phyloP scores from a whole-genome alignment of 129 eudicot species.

The Scalesia atractyloides region DNA sequence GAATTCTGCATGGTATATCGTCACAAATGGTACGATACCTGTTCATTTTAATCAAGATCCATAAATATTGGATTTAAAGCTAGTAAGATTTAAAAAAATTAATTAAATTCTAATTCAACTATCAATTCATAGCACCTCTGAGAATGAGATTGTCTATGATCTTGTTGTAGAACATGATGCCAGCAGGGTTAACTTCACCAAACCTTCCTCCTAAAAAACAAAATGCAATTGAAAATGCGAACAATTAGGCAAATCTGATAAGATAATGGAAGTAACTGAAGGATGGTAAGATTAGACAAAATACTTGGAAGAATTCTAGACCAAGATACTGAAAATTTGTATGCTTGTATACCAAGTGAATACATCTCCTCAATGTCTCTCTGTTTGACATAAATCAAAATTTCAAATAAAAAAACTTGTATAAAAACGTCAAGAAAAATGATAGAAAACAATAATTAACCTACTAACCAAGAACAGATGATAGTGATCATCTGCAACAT shows the following conservation, averaged over 20 bases:
- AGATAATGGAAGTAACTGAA: no score
- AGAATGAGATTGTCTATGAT: conserved; percentile 58
- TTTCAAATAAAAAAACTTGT: not conserved
- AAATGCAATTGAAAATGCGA: no score
- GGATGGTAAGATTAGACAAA: not conserved
- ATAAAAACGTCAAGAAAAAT: not conserved
- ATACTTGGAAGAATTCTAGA: conserved; percentile 67
- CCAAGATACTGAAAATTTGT: conserved; percentile 85
- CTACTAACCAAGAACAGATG: conserved; percentile 54
- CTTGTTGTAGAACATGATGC: conserved; percentile 59
- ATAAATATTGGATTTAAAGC: not conserved
- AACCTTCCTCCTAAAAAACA: conserved; percentile 47
- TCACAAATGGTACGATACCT: conserved; percentile 87
- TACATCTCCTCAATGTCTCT: conserved; percentile 66
- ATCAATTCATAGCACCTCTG: conserved; percentile 40
- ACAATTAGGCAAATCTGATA: no score
- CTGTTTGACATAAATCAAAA: conserved; percentile 31
- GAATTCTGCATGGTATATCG: conserved; percentile 57
- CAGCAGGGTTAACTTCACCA: conserved; percentile 63
- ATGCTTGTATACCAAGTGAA: conserved; percentile 66
- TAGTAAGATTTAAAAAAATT: not conserved
- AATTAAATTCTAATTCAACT: not conserved
- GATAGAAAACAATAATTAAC: conserved; percentile 25
- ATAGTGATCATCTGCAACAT: conserved; percentile 77
- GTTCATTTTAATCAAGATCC: not conserved